These are phyloP conservation scores for Luvunga scandens DNA, from an alignment of 345 rosid genomes.

Conservation along the genomic window DNA sequence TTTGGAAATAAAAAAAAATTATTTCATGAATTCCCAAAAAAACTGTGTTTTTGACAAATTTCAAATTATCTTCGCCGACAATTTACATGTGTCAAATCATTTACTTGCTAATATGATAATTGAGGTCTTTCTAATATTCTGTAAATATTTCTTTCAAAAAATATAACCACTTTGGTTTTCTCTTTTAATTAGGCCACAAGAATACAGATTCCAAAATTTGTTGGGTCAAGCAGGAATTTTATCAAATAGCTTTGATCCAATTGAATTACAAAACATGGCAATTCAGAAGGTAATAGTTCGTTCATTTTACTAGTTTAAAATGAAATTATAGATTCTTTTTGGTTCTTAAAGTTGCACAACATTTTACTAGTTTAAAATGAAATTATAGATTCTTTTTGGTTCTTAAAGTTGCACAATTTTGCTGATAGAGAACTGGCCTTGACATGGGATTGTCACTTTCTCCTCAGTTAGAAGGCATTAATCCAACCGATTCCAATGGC, in stretches of 20 bases:
- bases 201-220: conserved; percentile 6
- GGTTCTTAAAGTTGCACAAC: not conserved
- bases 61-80: too few relatives aligned
- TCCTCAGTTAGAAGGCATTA: not conserved
- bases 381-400: not conserved
- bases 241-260: conserved; percentile 2
- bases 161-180: not conserved
- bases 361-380: too few relatives aligned
- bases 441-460: not conserved
- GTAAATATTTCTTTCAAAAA: not conserved
- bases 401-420: not conserved
- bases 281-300: not conserved
- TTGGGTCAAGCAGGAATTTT: not conserved
- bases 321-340: not conserved
- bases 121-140: too few relatives aligned
- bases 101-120: too few relatives aligned
- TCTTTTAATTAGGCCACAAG: conserved; percentile 8
- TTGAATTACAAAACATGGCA: not conserved
- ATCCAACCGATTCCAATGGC: not conserved
- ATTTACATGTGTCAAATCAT: too few relatives aligned
- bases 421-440: not conserved
- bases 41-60: too few relatives aligned
- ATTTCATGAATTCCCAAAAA: too few relatives aligned
- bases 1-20: too few relatives aligned
- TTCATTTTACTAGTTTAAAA: not conserved